Conservation (phyloP, 306 rosid genomes). For the Clitoria ternatea region DNA sequence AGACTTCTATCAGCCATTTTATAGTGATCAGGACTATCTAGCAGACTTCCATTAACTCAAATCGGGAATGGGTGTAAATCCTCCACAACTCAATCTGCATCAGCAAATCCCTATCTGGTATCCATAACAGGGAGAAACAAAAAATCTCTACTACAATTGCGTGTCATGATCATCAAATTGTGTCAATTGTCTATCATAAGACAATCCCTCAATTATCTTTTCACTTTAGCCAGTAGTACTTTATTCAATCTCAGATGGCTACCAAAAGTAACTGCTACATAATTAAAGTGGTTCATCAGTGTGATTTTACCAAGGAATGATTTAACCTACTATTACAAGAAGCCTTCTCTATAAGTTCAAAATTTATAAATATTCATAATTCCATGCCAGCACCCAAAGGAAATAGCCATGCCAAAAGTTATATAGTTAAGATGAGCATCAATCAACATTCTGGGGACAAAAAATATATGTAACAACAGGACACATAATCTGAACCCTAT, state of each 20-base stretch:
- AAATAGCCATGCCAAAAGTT: conserved; percentile 3
- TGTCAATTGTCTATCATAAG: neutral
- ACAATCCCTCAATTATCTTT: conserved; percentile 1
- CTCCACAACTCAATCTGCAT: conserved; percentile 4
- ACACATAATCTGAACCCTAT: neutral
- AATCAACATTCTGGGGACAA: neutral
- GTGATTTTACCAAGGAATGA: conserved; percentile 3
- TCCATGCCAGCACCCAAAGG: neutral
- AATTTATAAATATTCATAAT: neutral
- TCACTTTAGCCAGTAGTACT: neutral
- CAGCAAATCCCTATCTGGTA: neutral
- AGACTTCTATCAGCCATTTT: neutral
- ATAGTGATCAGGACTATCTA: neutral
- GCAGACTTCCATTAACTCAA: neutral
- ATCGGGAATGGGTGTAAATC: neutral
- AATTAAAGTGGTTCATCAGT: neutral
- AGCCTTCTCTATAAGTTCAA: conserved; percentile 1
- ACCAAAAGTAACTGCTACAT: neutral
- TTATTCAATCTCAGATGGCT: neutral
- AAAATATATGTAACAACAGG: neutral
- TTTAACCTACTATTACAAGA: neutral
- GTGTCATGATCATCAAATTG: conserved; percentile 9
- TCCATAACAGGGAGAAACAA: neutral
- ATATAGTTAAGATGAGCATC: neutral
- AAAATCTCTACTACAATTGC: neutral